phyloP scores from a whole-genome alignment of 2,329 filamentous ascomycete species.

The Lasiodiplodia gonubiensis region DNA sequence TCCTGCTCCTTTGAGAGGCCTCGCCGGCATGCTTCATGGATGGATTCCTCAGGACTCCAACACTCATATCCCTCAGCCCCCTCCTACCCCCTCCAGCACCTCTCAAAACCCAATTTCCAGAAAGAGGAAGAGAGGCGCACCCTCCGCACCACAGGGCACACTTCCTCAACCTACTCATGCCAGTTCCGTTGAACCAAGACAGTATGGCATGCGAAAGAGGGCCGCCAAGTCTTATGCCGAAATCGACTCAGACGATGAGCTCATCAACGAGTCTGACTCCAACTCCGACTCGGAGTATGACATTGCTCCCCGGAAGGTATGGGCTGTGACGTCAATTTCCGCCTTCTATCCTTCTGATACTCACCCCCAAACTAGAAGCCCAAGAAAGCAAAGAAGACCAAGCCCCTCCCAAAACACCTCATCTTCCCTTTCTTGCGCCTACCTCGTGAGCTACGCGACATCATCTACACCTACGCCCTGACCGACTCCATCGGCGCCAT shows the following conservation, averaged over 20 bases:
- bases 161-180: neutral
- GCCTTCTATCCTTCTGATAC: neutral
- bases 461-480: slow-evolving; percentile 42
- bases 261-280: slow-evolving; percentile 5
- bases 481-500: slow-evolving; percentile 36
- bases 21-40: neutral
- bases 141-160: no score
- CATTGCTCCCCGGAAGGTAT: neutral
- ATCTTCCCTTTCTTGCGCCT: slow-evolving; percentile 44
- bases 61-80: neutral
- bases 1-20: neutral
- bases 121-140: neutral
- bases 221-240: neutral
- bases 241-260: slow-evolving; percentile 19
- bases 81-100: neutral
- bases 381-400: slow-evolving; percentile 1
- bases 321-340: no score
- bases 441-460: slow-evolving; percentile 43
- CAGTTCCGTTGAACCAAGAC: neutral
- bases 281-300: neutral
- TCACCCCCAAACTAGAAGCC: neutral
- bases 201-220: neutral
- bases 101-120: neutral
- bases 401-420: slow-evolving; percentile 38
- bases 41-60: no score